A percentile compares a stretch with the other conserved stretches of the same genome.
Conservation (phyloP, 2,329 filamentous ascomycete species). For the Coniella lustricola region DNA sequence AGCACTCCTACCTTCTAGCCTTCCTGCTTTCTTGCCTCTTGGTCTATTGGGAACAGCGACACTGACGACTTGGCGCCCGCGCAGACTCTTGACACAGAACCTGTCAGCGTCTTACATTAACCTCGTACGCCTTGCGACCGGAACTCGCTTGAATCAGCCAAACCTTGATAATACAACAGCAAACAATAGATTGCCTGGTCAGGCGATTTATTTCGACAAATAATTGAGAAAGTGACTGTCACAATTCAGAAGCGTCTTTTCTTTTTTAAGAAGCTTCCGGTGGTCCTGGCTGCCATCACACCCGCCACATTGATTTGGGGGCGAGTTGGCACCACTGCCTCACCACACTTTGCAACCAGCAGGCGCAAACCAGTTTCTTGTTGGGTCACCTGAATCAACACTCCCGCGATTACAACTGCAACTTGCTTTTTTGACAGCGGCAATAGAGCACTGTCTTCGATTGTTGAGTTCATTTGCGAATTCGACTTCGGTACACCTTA, state of each 20-base stretch:
- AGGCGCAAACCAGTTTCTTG: not conserved
- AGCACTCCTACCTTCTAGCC: not conserved
- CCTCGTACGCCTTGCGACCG: not conserved
- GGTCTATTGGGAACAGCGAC: not conserved
- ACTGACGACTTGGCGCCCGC: not conserved
- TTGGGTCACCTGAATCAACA: not conserved
- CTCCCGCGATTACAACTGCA: not conserved
- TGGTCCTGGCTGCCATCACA: not conserved
- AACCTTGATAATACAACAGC: too few relatives aligned
- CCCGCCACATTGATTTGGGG: not conserved
- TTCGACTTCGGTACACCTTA: not conserved
- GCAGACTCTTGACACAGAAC: too few relatives aligned
- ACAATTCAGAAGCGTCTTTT: not conserved
- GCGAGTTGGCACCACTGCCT: not conserved
- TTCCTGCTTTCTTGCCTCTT: not conserved
- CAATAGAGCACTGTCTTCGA: too few relatives aligned
- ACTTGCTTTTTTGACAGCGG: not conserved
- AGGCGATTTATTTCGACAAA: too few relatives aligned
- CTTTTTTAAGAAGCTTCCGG: not conserved
- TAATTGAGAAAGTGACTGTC: not conserved
- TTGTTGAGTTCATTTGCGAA: too few relatives aligned
- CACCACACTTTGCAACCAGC: not conserved
- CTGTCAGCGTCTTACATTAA: too few relatives aligned
- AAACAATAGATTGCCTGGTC: too few relatives aligned
- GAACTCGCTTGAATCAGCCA: not conserved